Conservation (phyloP, 495 filamentous ascomycete species). For the Aspergillus conjunctus region DNA sequence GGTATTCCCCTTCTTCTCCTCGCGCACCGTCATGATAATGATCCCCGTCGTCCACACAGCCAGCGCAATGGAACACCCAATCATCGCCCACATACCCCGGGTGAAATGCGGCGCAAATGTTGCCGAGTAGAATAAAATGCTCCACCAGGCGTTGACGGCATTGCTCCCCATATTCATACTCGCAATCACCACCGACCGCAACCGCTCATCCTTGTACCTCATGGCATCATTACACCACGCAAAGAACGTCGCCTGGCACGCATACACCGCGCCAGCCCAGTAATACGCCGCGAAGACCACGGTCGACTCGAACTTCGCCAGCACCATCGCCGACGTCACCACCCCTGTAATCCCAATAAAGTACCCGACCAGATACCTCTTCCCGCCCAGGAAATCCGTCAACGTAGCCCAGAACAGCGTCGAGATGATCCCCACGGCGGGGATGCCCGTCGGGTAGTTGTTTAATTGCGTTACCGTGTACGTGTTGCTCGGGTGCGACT, state of each 20-base stretch:
- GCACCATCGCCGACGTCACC: slow-evolving; percentile 49
- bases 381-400: slow-evolving; percentile 53
- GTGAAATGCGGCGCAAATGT: slow-evolving; percentile 60
- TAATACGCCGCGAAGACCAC: slow-evolving; percentile 56
- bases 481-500: slow-evolving; percentile 34
- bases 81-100: slow-evolving; percentile 64
- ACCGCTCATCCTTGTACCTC: slow-evolving; percentile 46
- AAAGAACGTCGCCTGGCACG: slow-evolving; percentile 60
- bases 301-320: slow-evolving; percentile 43
- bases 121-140: slow-evolving; percentile 64
- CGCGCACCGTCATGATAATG: slow-evolving; percentile 7
- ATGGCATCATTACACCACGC: slow-evolving; percentile 63
- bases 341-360: slow-evolving; percentile 55
- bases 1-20: slow-evolving; percentile 1
- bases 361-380: slow-evolving; percentile 54
- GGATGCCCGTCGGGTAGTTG: slow-evolving; percentile 51
- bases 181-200: slow-evolving; percentile 52
- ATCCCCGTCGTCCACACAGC: slow-evolving; percentile 13
- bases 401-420: slow-evolving; percentile 56
- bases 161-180: slow-evolving; percentile 60
- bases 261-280: slow-evolving; percentile 56
- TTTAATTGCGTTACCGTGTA: slow-evolving; percentile 52
- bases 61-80: slow-evolving; percentile 54
- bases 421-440: slow-evolving; percentile 52
- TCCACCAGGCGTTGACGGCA: slow-evolving; percentile 63